Evolutionary conservation across 1,139 yeast genomes (phyloP).

Genomic region (Geotrichum reessii): DNA sequence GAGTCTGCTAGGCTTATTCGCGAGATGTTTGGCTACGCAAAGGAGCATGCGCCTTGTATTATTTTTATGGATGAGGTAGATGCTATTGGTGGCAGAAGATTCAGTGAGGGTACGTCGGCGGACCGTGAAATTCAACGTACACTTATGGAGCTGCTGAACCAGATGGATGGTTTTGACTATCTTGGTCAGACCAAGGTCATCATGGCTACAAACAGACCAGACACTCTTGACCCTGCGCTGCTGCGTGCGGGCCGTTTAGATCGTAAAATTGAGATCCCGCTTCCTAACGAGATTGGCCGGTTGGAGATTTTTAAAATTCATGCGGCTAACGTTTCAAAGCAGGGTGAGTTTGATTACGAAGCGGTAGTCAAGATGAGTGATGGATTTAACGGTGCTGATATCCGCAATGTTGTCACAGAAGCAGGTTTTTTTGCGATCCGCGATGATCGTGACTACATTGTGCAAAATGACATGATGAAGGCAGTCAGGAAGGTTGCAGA

Average conservation of each 20-base stretch:
- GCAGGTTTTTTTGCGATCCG: conserved; percentile 99
- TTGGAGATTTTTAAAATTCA: conserved; percentile 95
- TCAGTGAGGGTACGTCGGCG: conserved; percentile 95
- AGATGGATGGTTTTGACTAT: conserved; percentile 96
- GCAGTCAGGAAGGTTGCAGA: conserved; percentile 98
- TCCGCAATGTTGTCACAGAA: conserved; percentile 96
- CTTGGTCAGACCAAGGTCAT: conserved; percentile 95
- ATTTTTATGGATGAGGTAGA: conserved; percentile 96
- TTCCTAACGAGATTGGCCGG: conserved; percentile 95
- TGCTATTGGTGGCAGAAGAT: conserved; percentile 97
- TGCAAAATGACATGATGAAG: conserved; percentile 92
- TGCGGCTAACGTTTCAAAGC: conserved; percentile 85
- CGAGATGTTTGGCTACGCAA: conserved; percentile 97
- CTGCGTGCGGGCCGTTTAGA: conserved; percentile 96
- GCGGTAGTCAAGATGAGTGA: conserved; percentile 97
- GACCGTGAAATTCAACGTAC: conserved; percentile 99
- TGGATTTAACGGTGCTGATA: conserved; percentile 97
- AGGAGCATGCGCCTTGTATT: conserved; percentile 96
- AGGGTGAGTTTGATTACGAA: conserved; percentile 94
- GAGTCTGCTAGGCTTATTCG: conserved; percentile 98
- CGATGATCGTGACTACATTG: conserved; percentile 91
- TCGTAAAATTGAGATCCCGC: conserved; percentile 94
- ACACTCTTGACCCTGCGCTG: conserved; percentile 93
- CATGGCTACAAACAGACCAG: conserved; percentile 98
- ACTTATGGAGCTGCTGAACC: conserved; percentile 94